Conservation (phyloP, 2,329 filamentous ascomycete species). For the Trichoderma polysporum region DNA sequence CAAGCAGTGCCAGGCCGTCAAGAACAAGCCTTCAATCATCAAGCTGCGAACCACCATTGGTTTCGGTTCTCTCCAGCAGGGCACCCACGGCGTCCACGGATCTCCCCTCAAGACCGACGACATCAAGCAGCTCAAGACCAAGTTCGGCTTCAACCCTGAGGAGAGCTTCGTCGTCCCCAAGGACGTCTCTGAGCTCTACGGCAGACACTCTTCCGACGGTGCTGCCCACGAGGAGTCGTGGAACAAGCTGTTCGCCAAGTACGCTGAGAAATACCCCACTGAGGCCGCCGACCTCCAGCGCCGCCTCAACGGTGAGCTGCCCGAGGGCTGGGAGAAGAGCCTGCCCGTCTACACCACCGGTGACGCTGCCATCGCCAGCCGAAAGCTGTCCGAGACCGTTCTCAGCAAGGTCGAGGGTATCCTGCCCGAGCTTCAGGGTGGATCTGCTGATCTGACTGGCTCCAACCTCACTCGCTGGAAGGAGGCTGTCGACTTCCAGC, state of each 20-base stretch:
- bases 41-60: constrained; percentile 97
- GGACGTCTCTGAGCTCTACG: constrained; percentile 88
- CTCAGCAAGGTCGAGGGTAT: constrained; percentile 80
- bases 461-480: constrained; percentile 99
- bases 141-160: constrained; percentile 94
- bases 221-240: constrained; percentile 90
- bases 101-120: constrained; percentile 94
- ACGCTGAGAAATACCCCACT: constrained; percentile 71
- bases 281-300: constrained; percentile 80
- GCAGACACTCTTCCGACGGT: constrained; percentile 80
- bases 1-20: constrained; percentile 79
- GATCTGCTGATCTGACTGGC: constrained; percentile 95
- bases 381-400: constrained; percentile 94
- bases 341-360: constrained; percentile 86
- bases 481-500: constrained; percentile 95
- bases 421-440: constrained; percentile 89
- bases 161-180: constrained; percentile 91
- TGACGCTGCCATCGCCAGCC: constrained; percentile 82
- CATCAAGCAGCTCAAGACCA: constrained; percentile 87
- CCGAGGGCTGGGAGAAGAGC: constrained; percentile 93
- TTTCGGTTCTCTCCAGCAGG: constrained; percentile 89
- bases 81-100: constrained; percentile 94
- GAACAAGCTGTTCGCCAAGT: constrained; percentile 90
- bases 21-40: constrained; percentile 95
- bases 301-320: constrained; percentile 78